Base-by-base conservation (phyloP, 306 rosid species). In the Quillaja saponaria region DNA sequence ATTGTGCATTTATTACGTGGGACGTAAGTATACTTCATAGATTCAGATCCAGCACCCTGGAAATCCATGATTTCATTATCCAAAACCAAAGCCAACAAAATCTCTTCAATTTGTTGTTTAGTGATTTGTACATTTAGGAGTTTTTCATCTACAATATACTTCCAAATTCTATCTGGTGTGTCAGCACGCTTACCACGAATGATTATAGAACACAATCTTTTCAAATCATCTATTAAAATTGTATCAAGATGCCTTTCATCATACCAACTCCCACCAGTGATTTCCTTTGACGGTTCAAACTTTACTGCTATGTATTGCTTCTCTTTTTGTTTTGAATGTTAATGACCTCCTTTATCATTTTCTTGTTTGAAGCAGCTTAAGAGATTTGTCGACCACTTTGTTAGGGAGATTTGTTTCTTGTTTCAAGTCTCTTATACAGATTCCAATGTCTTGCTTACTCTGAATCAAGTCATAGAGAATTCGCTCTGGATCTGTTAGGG, bases 201-300 rank as follows among this genome's bases (percentile, higher is more conserved):
- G 25, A 56, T n/a, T 51, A 51, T 53, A 5, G 45, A 60, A 44
- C 80, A 80, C 1, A 31, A 63, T 1, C 42, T 53, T 35, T 81
- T 78, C 1, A 66, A 48, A 8, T 46, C 15, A 14, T 64, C 48
- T 56, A 83, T 77, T 34, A 63, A 74, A 15, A 60, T 72, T 0
- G 13, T n/a, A 51, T 80, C 83, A 1, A 83, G 68, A 14, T 10
- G 61, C 8, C 87, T 89, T 0, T 80, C 79, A 3, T 14, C 48
- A 21, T 86, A 82, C 84, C 88, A 86, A 17, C 52, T 76, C n/a
- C 92, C 86, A 10, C 92, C 86, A 1, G 84, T 80, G 58, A 86
- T 55, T 49, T 82, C 86, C 58, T 71, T 58, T 0, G 86, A 61
- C 3, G 88, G 92, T 64, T 82, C 74, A 44, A 85, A 82, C 14